These are phyloP conservation scores for Xylariaceae sp. DNA, from an alignment of 2,329 filamentous ascomycete genomes.

Conservation along the genomic window DNA sequence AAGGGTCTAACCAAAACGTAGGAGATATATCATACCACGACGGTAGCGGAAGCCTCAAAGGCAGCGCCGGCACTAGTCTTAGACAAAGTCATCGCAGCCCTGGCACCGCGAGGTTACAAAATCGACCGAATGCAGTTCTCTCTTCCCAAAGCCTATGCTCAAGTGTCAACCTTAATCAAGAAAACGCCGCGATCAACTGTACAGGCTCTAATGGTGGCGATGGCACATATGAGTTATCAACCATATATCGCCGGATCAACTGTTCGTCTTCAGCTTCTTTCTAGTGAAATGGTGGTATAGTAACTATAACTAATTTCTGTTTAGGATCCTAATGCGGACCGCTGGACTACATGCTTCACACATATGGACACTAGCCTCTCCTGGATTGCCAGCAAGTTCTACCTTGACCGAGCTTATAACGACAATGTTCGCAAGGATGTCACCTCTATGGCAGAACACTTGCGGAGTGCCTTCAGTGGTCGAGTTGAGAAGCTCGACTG, in stretches of 20 bases:
- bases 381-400: conserved; percentile 10
- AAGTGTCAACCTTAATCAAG: not conserved
- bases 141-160: not conserved
- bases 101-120: conserved; percentile 5
- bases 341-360: not conserved
- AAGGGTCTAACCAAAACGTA: not conserved
- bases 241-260: conserved; percentile 3
- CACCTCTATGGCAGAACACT: not conserved
- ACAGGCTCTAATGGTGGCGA: conserved; percentile 4
- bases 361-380: conserved; percentile 7
- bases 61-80: conserved; percentile 7
- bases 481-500: conserved; percentile 62
- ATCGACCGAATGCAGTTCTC: conserved; percentile 5
- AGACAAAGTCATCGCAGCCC: not conserved
- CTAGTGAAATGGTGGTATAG: too few species aligned
- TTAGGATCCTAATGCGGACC: conserved; percentile 3
- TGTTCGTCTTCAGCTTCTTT: not conserved
- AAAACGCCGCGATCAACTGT: not conserved
- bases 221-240: not conserved
- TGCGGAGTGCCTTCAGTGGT: conserved; percentile 27
- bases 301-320: not conserved
- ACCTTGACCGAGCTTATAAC: conserved; percentile 2
- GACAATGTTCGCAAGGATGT: conserved; percentile 1
- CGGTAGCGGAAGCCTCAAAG: conserved; percentile 2
- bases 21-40: conserved; percentile 2